These are phyloP conservation scores for Ophiostoma sp. DNA, from an alignment of 2,329 filamentous ascomycete species.

Conservation along the genomic window DNA sequence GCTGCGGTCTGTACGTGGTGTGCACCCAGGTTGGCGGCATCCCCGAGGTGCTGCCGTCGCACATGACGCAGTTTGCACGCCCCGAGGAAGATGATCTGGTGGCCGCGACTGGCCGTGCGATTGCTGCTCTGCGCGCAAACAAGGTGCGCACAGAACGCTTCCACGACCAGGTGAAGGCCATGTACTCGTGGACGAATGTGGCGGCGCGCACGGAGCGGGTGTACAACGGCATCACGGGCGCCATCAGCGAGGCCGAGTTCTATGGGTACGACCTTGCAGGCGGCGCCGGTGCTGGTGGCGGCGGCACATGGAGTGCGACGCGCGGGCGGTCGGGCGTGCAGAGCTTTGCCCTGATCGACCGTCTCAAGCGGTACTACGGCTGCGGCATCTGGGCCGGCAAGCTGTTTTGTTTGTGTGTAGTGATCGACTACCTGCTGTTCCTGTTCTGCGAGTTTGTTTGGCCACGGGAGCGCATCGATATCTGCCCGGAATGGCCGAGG, in stretches of 20 bases:
- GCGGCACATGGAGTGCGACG: slow-evolving; percentile 57
- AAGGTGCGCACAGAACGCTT: slow-evolving; percentile 88
- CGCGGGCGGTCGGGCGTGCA: slow-evolving; percentile 65
- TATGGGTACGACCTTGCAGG: slow-evolving; percentile 67
- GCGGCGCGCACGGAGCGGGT: slow-evolving; percentile 89
- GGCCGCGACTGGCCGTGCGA: slow-evolving; percentile 80
- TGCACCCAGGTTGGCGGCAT: slow-evolving; percentile 96
- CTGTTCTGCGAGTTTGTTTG: slow-evolving; percentile 82
- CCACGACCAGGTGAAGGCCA: slow-evolving; percentile 93
- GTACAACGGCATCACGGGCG: slow-evolving; percentile 85
- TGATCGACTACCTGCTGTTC: slow-evolving; percentile 90
- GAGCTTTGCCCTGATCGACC: slow-evolving; percentile 88
- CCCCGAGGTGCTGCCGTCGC: slow-evolving; percentile 86
- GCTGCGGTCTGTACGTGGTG: slow-evolving; percentile 92
- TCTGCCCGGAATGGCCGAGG: slow-evolving; percentile 85
- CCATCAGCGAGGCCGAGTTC: slow-evolving; percentile 79
- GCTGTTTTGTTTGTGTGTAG: slow-evolving; percentile 87
- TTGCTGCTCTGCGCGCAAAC: slow-evolving; percentile 76
- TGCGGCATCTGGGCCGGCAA: slow-evolving; percentile 99
- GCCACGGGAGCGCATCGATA: slow-evolving; percentile 79
- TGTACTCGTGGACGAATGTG: slow-evolving; percentile 98
- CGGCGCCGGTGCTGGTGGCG: slow-evolving; percentile 27
- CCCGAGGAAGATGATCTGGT: slow-evolving; percentile 96
- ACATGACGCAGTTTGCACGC: slow-evolving; percentile 97
- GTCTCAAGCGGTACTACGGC: slow-evolving; percentile 92